Evolutionary conservation across 2,329 filamentous ascomycete species (phyloP).

Genomic region (Botrytis paeoniae): DNA sequence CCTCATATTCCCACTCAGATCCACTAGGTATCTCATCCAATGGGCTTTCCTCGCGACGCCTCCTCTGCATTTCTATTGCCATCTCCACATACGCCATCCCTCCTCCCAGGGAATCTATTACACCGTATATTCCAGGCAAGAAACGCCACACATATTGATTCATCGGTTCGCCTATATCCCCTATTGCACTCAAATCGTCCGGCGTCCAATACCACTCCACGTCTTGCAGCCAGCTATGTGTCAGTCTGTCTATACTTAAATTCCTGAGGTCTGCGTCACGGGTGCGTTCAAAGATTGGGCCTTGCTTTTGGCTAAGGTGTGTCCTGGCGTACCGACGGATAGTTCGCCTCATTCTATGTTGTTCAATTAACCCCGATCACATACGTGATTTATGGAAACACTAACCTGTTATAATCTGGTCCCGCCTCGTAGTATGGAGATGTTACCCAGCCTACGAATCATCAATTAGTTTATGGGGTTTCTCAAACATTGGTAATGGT

Average conservation of each 20-base stretch:
- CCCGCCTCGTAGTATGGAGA: not conserved
- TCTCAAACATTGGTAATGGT: not conserved
- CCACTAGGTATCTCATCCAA: not conserved
- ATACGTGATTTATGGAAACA: not conserved
- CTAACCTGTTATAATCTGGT: not conserved
- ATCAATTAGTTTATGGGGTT: not conserved
- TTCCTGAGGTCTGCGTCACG: not conserved
- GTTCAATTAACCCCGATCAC: not conserved
- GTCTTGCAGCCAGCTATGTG: not conserved
- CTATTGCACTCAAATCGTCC: not conserved
- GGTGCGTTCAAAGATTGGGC: not conserved
- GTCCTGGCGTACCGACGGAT: not conserved
- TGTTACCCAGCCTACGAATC: not conserved
- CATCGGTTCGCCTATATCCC: not conserved
- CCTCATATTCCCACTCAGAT: not conserved
- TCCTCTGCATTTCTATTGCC: not conserved
- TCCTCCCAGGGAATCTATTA: not conserved
- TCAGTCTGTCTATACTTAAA: not conserved
- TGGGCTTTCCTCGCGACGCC: not conserved
- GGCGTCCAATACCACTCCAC: not conserved
- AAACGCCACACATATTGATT: not conserved
- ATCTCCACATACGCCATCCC: not conserved
- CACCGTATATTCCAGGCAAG: not conserved
- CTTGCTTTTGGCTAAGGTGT: not conserved
- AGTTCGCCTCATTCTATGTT: not conserved